Percentiles rank a stretch among this genome's conserved stretches.
These are phyloP conservation scores for Miamiensis avidus DNA, from an alignment of 169 alveolate genomes.

Conservation along the genomic window DNA sequence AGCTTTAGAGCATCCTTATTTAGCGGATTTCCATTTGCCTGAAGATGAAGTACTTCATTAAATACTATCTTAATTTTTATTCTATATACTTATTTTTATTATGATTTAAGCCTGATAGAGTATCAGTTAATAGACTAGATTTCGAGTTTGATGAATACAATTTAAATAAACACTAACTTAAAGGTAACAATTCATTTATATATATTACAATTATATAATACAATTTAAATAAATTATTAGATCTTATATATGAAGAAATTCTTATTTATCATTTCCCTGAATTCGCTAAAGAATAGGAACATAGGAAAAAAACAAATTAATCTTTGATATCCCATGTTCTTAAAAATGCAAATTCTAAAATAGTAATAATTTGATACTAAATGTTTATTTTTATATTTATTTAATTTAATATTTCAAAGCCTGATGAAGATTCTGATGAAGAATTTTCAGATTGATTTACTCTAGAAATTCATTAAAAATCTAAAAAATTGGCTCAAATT, in stretches of 20 bases:
- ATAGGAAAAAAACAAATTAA: neutral
- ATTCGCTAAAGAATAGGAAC: neutral
- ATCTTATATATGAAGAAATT: neutral
- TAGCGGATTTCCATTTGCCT: constrained; percentile 89
- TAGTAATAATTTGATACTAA: neutral
- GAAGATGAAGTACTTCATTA: constrained; percentile 85
- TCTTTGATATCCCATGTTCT: neutral
- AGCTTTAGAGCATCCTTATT: constrained; percentile 94
- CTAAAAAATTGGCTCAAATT: too few species aligned
- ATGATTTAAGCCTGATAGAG: neutral
- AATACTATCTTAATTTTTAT: too few species aligned
- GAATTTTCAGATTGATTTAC: neutral
- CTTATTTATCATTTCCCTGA: neutral
- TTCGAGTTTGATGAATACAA: neutral
- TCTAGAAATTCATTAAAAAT: too few species aligned
- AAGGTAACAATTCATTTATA: neutral
- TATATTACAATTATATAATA: too few species aligned
- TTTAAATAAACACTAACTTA: neutral
- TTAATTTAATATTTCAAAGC: neutral
- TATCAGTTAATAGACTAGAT: neutral
- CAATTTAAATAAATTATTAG: neutral
- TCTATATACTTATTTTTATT: too few species aligned
- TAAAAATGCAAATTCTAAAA: neutral
- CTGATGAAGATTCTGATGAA: neutral
- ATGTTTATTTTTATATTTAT: too few species aligned